Evolutionary conservation across 2,329 filamentous ascomycete genomes (phyloP), one percentile per base, ranked within the genome.

Genomic region (Ascochyta rabiei): DNA sequence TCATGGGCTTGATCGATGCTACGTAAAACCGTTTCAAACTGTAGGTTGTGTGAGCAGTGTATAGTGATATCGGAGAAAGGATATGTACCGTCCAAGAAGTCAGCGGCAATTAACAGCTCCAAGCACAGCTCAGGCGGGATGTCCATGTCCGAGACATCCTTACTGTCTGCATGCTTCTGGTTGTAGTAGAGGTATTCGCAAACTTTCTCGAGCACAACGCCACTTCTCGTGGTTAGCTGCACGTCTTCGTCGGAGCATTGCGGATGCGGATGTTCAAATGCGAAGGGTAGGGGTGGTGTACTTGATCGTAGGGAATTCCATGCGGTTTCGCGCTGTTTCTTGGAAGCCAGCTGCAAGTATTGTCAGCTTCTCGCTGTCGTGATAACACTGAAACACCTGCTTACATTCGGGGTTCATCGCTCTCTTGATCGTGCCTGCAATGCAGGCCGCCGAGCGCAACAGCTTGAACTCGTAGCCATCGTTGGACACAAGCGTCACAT

Each of bases 161-260:
- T 86, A 62, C 80, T 80, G 62, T 91, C 83, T 46, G 83, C 82
- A 75, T 90, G 83, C 67, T 87, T 88, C 75, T 91, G 87, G 79
- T 89, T 89, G 79, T 92, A 93, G 71, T 91, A 89, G 59, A 92
- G 87, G 76, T 93, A 93, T 76, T 93, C 89, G 73, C 87, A 89
- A 28, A 93, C 86, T 71, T 91, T 91, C 73, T 93, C 89, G 2
- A 93, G 84, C 6, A 92, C 84, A 48, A 88, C 79, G 60, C 86
- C 88, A 75, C 89, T 92, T 72, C 0, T 6, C 6, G 8, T 4
- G 5, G 44, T 66, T 35, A 65, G 57, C 30, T n/a, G 31, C 9
- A 10, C 10, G 9, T 26, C 6, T 31, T 19, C 18, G 39, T 15
- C 6, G 10, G 7, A 21, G 12, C 16, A 4, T 16, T 24, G 35